Percentiles rank a stretch among this genome's conserved stretches.
Evolutionary conservation across 1,284 basidiomycete genomes (phyloP).

Genomic region (Heterobasidion annosum): DNA sequence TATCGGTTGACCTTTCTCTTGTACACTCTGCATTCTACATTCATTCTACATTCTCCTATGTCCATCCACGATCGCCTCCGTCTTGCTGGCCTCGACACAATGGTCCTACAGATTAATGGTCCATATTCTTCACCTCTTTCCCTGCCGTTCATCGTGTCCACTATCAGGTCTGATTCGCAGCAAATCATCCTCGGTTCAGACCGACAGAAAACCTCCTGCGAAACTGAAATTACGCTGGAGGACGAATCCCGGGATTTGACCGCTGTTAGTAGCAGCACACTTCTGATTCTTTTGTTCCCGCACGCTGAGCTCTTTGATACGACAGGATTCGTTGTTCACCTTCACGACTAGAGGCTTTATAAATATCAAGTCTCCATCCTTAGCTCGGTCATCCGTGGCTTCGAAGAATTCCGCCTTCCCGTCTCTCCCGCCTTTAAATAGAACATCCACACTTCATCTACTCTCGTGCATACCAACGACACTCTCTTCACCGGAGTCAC

Average conservation of each 20-base stretch:
- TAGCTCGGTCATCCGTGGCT: neutral
- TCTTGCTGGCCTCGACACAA: slow-evolving; percentile 3
- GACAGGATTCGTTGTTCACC: too few relatives aligned
- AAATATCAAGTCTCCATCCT: too few relatives aligned
- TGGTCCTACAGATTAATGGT: neutral
- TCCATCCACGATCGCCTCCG: neutral
- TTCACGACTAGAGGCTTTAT: too few relatives aligned
- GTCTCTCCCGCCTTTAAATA: neutral
- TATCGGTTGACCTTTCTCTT: neutral
- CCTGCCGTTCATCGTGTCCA: neutral
- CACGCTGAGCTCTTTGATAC: too few relatives aligned
- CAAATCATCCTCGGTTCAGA: too few relatives aligned
- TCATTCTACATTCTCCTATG: neutral
- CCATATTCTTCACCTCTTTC: neutral
- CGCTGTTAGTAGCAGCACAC: too few relatives aligned
- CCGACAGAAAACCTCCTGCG: too few relatives aligned
- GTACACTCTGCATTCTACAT: neutral
- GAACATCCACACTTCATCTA: neutral
- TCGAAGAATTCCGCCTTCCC: neutral
- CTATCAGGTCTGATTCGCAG: neutral
- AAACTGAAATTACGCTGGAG: too few relatives aligned
- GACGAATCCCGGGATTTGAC: too few relatives aligned
- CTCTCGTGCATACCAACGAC: neutral
- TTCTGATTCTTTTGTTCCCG: too few relatives aligned
- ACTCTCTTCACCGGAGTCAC: neutral